These are phyloP conservation scores for Cyberlindnera mrakii DNA, from an alignment of 805 yeast species.

Conservation along the genomic window DNA sequence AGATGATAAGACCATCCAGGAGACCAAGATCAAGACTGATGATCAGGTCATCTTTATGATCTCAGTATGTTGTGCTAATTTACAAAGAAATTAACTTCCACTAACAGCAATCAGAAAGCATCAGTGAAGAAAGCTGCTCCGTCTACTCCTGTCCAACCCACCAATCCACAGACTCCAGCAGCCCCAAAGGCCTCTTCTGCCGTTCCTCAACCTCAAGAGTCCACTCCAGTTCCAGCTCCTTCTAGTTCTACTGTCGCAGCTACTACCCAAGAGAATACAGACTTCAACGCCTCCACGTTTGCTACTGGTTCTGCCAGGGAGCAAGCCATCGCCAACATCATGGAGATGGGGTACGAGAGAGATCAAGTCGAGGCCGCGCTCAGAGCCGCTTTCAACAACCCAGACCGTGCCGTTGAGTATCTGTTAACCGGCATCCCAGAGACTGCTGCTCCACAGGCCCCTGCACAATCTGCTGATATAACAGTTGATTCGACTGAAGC, in stretches of 20 bases:
- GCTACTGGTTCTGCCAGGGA: constrained; percentile 77
- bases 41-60: constrained; percentile 93
- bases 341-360: constrained; percentile 95
- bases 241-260: constrained; percentile 23
- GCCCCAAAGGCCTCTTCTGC: constrained; percentile 17
- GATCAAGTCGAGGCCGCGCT: constrained; percentile 84
- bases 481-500: background rate
- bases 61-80: constrained; percentile 40
- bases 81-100: constrained; percentile 1
- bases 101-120: constrained; percentile 17
- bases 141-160: constrained; percentile 23
- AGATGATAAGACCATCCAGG: constrained; percentile 70
- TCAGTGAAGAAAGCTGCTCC: constrained; percentile 18
- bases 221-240: constrained; percentile 18
- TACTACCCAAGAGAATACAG: constrained; percentile 16
- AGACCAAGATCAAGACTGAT: constrained; percentile 69
- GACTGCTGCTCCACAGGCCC: constrained; percentile 29
- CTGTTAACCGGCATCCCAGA: constrained; percentile 87
- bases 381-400: constrained; percentile 93
- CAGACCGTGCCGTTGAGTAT: constrained; percentile 97
- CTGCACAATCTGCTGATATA: constrained; percentile 7
- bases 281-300: constrained; percentile 44
- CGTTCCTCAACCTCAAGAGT: constrained; percentile 14
- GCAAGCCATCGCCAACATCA: constrained; percentile 70
- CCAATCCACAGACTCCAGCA: constrained; percentile 9